Base-by-base conservation (phyloP, 257 asterid genomes). In the Anisodus acutangulus region DNA sequence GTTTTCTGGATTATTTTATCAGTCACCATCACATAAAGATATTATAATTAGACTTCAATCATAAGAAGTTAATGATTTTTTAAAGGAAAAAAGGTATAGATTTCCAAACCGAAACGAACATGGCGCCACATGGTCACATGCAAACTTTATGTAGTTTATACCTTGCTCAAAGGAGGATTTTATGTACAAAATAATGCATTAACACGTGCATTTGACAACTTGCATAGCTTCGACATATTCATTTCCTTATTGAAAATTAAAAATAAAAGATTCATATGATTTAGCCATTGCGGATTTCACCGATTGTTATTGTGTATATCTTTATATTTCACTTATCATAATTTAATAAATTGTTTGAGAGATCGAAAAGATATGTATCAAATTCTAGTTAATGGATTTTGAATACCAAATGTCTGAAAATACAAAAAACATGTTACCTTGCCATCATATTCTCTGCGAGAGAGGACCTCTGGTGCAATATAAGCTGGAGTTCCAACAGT, bases 401-500 rank as follows among this genome's bases (percentile, higher is more conserved):
- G 54, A 49, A 49, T 9, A 9, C 11, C 1, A 17, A 41, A 54
- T 54, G 12, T 4, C 12, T 45, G 15, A 55, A 15, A 41, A n/a
- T 10, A 15, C 17, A 4, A n/a, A 67, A 35, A 9, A 64, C 5
- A 13, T 39, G 49, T 47, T 62, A 88, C 90, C 85, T 85, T 87
- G 84, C 90, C 90, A 81, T 87, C 88, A 58, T 87, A 87, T 80
- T 87, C 90, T n/a, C 84, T 84, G 17, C 86, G 83, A 3, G 88
- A 82, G 57, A 87, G 88, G 80, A 85, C 90, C 82, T 87, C 88
- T 0, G 90, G 90, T 43, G 90, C 90, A 60, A 88, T 88, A 39
- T 88, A 88, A 0, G 90, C 90, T 8, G 90, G 90, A 19, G 90
- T 88, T 55, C 90, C 90, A 17, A 88, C 90, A 4, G 90, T 88